phyloP scores from a whole-genome alignment of 345 rosid genomes.

The Rubroshorea leprosula region DNA sequence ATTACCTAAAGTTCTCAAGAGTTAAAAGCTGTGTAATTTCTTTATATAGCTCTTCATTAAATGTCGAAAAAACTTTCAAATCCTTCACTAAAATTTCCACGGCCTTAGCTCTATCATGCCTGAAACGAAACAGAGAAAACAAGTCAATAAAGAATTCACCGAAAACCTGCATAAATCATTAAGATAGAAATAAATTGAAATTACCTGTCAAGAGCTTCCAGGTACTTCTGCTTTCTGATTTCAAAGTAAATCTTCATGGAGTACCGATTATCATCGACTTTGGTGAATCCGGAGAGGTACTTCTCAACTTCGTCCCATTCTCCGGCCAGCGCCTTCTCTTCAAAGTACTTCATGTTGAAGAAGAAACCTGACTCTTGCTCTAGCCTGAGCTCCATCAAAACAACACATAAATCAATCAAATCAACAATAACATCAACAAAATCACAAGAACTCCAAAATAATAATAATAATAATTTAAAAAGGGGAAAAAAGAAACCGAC shows the following conservation, averaged over 20 bases:
- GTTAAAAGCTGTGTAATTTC: conserved; percentile 90
- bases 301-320: conserved; percentile 37
- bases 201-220: conserved; percentile 57
- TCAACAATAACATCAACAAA: conserved; percentile 12
- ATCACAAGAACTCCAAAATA: background rate
- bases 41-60: conserved; percentile 81
- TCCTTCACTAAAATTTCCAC: conserved; percentile 81
- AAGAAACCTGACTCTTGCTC: conserved; percentile 32
- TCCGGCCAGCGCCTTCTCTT: conserved; percentile 29
- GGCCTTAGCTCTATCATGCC: conserved; percentile 79
- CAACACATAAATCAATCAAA: conserved; percentile 7
- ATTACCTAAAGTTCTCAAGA: conserved; percentile 74
- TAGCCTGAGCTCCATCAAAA: conserved; percentile 10
- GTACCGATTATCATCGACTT: conserved; percentile 35
- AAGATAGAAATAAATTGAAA: background rate
- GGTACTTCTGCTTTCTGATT: conserved; percentile 58
- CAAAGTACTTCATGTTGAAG: conserved; percentile 31
- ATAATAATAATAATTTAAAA: background rate
- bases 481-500: conserved; percentile 21
- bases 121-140: conserved; percentile 18
- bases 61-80: conserved; percentile 79
- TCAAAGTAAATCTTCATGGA: conserved; percentile 55
- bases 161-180: background rate
- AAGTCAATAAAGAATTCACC: conserved; percentile 8
- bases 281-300: conserved; percentile 31